Evolutionary conservation across 2,329 filamentous ascomycete genomes (phyloP).

Genomic region (Verticillium nonalfalfae): DNA sequence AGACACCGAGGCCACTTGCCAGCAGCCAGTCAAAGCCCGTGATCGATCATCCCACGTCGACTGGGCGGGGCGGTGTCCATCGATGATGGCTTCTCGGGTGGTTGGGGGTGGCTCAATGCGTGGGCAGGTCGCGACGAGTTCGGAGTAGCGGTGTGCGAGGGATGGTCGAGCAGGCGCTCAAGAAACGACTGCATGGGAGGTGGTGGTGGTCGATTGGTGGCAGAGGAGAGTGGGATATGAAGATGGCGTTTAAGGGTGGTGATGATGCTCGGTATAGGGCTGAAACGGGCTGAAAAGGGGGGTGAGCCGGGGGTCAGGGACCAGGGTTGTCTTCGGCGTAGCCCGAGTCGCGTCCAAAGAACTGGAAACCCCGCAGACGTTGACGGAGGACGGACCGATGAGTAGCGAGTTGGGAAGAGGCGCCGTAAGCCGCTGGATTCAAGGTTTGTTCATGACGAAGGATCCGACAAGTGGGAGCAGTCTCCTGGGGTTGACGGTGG

Average conservation of each 20-base stretch:
- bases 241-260: neutral
- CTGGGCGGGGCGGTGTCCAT: neutral
- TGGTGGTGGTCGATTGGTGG: neutral
- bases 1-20: neutral
- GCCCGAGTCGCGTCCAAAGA: neutral
- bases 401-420: neutral
- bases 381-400: neutral
- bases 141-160: neutral
- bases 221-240: neutral
- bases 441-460: neutral
- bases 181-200: neutral
- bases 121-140: neutral
- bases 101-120: neutral
- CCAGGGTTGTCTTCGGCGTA: neutral
- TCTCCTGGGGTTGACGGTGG: neutral
- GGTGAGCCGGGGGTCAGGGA: neutral
- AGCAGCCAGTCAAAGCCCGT: neutral
- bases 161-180: neutral
- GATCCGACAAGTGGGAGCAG: neutral
- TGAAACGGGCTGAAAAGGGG: neutral
- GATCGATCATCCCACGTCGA: neutral
- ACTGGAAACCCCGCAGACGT: neutral
- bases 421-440: neutral
- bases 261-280: neutral
- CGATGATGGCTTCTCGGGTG: neutral